Evolutionary conservation across 148 eudicot genomes (phyloP).

Genomic region (Polygonum aviculare): DNA sequence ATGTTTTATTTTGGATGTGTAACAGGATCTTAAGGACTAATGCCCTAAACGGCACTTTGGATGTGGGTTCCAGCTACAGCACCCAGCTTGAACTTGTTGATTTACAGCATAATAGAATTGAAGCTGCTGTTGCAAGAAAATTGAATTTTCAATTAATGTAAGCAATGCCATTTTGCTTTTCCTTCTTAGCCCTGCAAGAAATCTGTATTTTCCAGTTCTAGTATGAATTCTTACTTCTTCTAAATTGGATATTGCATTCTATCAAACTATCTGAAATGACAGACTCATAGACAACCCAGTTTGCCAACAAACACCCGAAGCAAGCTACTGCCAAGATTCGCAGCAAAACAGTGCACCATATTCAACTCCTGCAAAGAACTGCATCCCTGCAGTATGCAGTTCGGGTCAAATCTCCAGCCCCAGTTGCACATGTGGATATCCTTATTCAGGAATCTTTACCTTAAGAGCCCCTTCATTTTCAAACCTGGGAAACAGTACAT

Average conservation of each 20-base stretch:
- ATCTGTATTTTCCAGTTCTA: neutral
- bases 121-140: constrained; percentile 17
- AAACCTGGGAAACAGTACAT: neutral
- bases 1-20: neutral
- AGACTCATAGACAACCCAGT: constrained; percentile 28
- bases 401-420: constrained; percentile 48
- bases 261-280: constrained; percentile 5
- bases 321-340: constrained; percentile 22
- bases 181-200: neutral
- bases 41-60: constrained; percentile 46
- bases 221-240: neutral
- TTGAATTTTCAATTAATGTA: constrained; percentile 10
- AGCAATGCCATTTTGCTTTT: neutral
- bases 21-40: constrained; percentile 41
- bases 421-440: constrained; percentile 42
- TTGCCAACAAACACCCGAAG: constrained; percentile 13
- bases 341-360: constrained; percentile 20
- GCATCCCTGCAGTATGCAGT: constrained; percentile 30
- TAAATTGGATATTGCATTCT: neutral
- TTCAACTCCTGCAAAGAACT: constrained; percentile 34
- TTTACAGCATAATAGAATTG: constrained; percentile 46
- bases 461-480: constrained; percentile 4
- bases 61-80: constrained; percentile 41
- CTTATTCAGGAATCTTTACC: constrained; percentile 4
- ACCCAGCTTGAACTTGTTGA: constrained; percentile 45